Percentiles rank a stretch among this genome's conserved stretches.
These are phyloP conservation scores for Tetragonia tetragonoides DNA, from an alignment of 148 eudicot genomes.

Conservation along the genomic window DNA sequence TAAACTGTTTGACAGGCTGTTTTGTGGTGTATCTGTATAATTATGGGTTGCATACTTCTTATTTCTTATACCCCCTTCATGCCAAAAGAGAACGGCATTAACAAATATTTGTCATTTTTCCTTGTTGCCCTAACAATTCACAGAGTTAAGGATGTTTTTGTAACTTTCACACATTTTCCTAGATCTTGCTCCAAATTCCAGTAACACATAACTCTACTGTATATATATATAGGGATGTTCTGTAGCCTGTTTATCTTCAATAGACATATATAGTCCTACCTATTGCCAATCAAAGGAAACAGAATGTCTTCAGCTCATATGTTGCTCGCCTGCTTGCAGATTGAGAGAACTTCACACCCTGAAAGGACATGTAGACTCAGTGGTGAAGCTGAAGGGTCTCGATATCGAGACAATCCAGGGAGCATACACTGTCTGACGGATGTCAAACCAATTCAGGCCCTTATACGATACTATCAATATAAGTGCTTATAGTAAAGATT, in stretches of 20 bases:
- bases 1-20: not conserved
- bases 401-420: constrained; percentile 47
- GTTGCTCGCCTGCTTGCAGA: constrained; percentile 19
- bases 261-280: not conserved
- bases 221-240: not conserved
- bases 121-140: too few species aligned
- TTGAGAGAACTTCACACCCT: constrained; percentile 42
- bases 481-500: constrained; percentile 33
- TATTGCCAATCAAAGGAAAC: not conserved
- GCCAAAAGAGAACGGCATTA: too few species aligned
- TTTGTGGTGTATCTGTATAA: not conserved
- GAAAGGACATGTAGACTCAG: constrained; percentile 45
- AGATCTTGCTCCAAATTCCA: too few species aligned
- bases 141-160: not conserved
- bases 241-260: not conserved
- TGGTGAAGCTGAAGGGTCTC: constrained; percentile 44
- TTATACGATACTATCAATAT: constrained; percentile 18
- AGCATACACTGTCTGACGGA: constrained; percentile 36
- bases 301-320: constrained; percentile 7
- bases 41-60: not conserved
- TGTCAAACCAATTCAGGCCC: not conserved
- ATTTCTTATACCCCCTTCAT: not conserved
- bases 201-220: too few species aligned
- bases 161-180: not conserved
- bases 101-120: too few species aligned